Evolutionary conservation across 2,329 filamentous ascomycete species (phyloP).

Genomic region (Colletotrichum camelliae): DNA sequence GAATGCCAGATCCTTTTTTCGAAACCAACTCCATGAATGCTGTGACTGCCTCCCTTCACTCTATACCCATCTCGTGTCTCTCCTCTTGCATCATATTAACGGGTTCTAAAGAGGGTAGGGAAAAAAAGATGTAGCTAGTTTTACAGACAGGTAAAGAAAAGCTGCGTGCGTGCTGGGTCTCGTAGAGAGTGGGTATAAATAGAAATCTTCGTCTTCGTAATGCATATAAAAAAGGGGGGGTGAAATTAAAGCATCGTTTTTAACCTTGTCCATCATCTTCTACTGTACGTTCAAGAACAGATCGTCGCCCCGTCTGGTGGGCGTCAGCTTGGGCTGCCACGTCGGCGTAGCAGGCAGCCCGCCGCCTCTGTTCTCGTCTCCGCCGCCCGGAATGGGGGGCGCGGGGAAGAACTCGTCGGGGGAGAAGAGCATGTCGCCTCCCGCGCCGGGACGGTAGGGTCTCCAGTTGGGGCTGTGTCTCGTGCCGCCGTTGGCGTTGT

Average conservation of each 20-base stretch:
- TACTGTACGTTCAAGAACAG: slow-evolving; percentile 63
- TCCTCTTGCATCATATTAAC: slow-evolving; percentile 4
- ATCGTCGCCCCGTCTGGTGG: slow-evolving; percentile 70
- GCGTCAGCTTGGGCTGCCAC: slow-evolving; percentile 71
- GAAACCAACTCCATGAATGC: slow-evolving; percentile 9
- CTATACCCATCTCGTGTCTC: not conserved
- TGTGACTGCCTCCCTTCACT: not conserved
- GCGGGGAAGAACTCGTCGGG: slow-evolving; percentile 9
- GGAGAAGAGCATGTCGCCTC: slow-evolving; percentile 13
- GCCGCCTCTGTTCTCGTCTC: not conserved
- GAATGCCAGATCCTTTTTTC: slow-evolving; percentile 11
- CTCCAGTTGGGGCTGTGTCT: slow-evolving; percentile 25
- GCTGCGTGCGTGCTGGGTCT: not conserved
- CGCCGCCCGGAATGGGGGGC: not conserved
- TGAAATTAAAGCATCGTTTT: not conserved
- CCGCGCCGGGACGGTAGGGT: not conserved
- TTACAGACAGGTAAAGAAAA: slow-evolving; percentile 5
- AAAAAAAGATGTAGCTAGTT: not conserved
- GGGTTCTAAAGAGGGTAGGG: not conserved
- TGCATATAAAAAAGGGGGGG: not conserved
- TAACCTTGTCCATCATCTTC: not conserved
- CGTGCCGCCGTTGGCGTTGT: slow-evolving; percentile 23
- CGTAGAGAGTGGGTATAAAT: slow-evolving; percentile 16
- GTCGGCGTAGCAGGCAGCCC: slow-evolving; percentile 53
- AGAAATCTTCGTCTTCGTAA: slow-evolving; percentile 2